Evolutionary conservation across 306 rosid genomes (phyloP).

Genomic region (Vigna radiata): DNA sequence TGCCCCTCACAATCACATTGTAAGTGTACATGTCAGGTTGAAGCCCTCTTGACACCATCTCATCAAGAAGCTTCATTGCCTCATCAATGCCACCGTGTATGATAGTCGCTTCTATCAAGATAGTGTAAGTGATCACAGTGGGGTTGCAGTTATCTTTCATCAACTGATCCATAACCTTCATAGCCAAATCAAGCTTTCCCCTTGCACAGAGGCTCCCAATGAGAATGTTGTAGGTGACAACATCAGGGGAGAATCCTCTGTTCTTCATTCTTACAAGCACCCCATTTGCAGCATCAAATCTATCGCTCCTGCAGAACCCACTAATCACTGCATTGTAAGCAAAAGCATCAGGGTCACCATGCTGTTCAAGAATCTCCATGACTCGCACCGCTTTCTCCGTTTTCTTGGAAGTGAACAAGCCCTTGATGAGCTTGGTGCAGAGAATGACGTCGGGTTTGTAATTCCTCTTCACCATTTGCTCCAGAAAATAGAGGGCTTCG

Average conservation of each 20-base stretch:
- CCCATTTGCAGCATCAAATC: conserved; percentile 59
- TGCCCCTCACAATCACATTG: conserved; percentile 73
- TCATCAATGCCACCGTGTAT: conserved; percentile 66
- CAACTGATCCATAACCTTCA: conserved; percentile 68
- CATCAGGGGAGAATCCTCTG: conserved; percentile 73
- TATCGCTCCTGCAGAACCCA: conserved; percentile 69
- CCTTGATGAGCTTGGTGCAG: conserved; percentile 80
- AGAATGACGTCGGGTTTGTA: conserved; percentile 74
- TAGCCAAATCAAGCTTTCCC: conserved; percentile 63
- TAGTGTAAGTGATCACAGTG: conserved; percentile 78
- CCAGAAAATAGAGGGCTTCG: conserved; percentile 78
- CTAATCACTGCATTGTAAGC: conserved; percentile 81
- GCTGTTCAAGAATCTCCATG: conserved; percentile 75
- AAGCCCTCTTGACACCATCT: conserved; percentile 73
- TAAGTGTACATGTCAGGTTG: conserved; percentile 75
- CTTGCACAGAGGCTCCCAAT: conserved; percentile 78
- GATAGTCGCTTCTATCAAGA: conserved; percentile 85
- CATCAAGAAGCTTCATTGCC: conserved; percentile 74
- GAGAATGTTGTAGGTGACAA: conserved; percentile 84
- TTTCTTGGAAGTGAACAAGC: conserved; percentile 66
- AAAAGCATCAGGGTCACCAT: conserved; percentile 84
- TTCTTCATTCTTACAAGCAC: conserved; percentile 77
- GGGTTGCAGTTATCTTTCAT: conserved; percentile 75
- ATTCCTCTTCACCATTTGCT: conserved; percentile 66
- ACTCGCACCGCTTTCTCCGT: conserved; percentile 67